Base-by-base conservation (phyloP, 495 filamentous ascomycete species). In the Polyplosphaeria fusca region DNA sequence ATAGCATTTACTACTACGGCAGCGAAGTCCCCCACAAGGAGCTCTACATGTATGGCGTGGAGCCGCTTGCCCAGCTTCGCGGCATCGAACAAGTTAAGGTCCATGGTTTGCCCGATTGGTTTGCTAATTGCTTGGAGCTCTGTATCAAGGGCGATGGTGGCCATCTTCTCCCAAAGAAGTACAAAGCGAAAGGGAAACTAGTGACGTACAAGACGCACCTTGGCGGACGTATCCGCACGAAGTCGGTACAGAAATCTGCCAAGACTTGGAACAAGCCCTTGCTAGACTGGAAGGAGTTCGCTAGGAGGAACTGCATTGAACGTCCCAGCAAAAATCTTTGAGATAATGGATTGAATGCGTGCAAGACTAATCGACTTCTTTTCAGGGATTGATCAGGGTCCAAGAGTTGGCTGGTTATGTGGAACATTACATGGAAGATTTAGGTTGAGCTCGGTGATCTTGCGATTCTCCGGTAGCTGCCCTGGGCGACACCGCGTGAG, bases 141-240 rank as follows among this genome's bases (percentile, higher is more conserved):
- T 39, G 39, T 24, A 46, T 60, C 39, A 42, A 39, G 30, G 56
- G 56, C 47, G 20, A 60, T 2, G 56, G 47, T 12, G 56, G 56
- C 1, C 40, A 60, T 26, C 11, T 60, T 27, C n/a, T 5, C 32
- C 3, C 35, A n/a, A 22, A 47, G 2, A 46, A 52, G 14, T 60
- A 44, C 22, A n/a, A n/a, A n/a, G n/a, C n/a, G n/a, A n/a, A n/a
- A n/a, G n/a, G n/a, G n/a, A n/a, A n/a, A n/a, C n/a, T n/a, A n/a
- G n/a, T n/a, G n/a, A n/a, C n/a, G n/a, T n/a, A n/a, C n/a, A n/a
- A n/a, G n/a, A n/a, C n/a, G n/a, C n/a, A n/a, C n/a, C n/a, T n/a
- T n/a, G n/a, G n/a, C n/a, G n/a, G n/a, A n/a, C n/a, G n/a, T n/a
- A n/a, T n/a, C n/a, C n/a, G n/a, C n/a, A n/a, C n/a, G n/a, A n/a